A percentile compares a stretch with the other conserved stretches of the same genome.
Conservation (phyloP, 139 green algal genomes). For the Gonium pectorale region DNA sequence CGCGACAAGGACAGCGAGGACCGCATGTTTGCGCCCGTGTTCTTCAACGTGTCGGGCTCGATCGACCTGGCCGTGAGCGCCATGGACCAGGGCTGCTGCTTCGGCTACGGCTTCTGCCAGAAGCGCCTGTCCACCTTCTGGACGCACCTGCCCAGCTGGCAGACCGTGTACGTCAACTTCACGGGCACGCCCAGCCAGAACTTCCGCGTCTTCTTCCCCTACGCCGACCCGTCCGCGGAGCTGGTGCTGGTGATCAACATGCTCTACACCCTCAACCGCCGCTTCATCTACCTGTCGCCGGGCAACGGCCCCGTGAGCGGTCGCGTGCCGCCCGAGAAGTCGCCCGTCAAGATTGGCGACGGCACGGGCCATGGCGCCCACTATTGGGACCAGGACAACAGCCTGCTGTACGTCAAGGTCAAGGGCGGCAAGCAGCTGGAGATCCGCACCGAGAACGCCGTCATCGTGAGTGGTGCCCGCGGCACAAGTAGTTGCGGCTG, state of each 20-base stretch:
- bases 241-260: slow-evolving; percentile 50
- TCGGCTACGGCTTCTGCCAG: slow-evolving; percentile 62
- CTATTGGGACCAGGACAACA: slow-evolving; percentile 52
- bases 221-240: slow-evolving; percentile 44
- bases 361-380: slow-evolving; percentile 20
- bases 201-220: slow-evolving; percentile 51
- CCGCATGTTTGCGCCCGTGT: slow-evolving; percentile 65
- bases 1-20: slow-evolving; percentile 68
- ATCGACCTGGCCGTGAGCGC: slow-evolving; percentile 23
- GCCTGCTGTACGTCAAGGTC: slow-evolving; percentile 50
- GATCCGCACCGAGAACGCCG: no score
- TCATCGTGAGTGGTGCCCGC: not conserved
- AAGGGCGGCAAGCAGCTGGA: slow-evolving; percentile 18
- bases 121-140: slow-evolving; percentile 51
- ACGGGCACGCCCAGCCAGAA: slow-evolving; percentile 51
- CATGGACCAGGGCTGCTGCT: slow-evolving; percentile 76
- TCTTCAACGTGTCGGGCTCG: no score
- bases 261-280: slow-evolving; percentile 25
- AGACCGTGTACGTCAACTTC: slow-evolving; percentile 48
- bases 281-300: not conserved
- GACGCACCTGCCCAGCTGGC: no score
- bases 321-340: slow-evolving; percentile 6
- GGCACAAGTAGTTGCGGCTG: no score
- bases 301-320: not conserved
- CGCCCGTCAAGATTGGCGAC: slow-evolving; percentile 27